Evolutionary conservation across 75 land plant species (phyloP), one percentile per base, ranked within the genome.

Genomic region (Pinus albicaulis): DNA sequence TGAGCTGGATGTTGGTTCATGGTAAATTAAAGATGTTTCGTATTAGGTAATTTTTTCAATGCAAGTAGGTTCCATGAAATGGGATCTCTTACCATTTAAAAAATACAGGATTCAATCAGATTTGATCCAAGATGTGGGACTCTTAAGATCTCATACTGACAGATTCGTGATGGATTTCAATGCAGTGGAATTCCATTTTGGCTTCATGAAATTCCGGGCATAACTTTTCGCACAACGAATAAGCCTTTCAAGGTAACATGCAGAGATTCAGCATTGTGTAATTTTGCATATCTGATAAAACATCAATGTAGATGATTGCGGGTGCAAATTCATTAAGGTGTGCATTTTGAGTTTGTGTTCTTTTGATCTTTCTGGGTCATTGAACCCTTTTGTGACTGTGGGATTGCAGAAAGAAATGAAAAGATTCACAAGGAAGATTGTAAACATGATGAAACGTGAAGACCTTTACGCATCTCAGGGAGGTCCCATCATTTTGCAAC

Each of bases 111-210:
- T 48, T 48, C 12, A 48, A 48, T 48, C 53, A 48, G 11, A 48
- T 11, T 48, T 1, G 12, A 48, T 48, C 53, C 53, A 48, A 48
- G 1, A 48, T 48, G 11, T 48, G 10, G 53, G 53, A 48, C 53
- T 48, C 53, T 48, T 48, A 10, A 48, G 53, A 48, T 48, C 12
- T 48, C 12, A 48, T 10, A 48, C 2, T 48, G 53, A 48, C 53
- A 48, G 11, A 48, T 48, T 48, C 53, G 11, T 26, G 7, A 22
- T 23, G 31, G 41, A 16, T 3, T 24, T 55, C 25, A 58, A 55
- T 74, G 36, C 85, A 94, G 98, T 52, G 98, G 93, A 20, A 74
- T 95, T n/a, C 98, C 98, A 26, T 92, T 74, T 34, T 95, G 96
- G 98, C 72, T 95, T 7, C 84, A 85, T 55, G 85, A 84, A 7